These are phyloP conservation scores for Talaromyces marneffei DNA, from an alignment of 2,329 filamentous ascomycete species.

Conservation along the genomic window DNA sequence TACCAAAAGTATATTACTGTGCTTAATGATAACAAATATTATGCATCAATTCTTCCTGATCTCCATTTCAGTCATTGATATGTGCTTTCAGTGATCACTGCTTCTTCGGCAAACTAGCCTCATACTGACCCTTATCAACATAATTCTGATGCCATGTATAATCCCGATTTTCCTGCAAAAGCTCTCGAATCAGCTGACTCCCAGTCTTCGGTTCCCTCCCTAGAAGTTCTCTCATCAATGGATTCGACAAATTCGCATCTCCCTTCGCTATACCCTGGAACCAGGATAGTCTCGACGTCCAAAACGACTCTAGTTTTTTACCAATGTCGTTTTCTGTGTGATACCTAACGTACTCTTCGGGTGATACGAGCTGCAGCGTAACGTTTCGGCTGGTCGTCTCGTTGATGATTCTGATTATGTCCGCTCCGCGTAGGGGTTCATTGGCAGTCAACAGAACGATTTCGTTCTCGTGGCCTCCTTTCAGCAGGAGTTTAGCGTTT, in stretches of 20 bases:
- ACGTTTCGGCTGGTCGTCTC: constrained; percentile 30
- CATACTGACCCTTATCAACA: constrained; percentile 16
- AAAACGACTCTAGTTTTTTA: constrained; percentile 35
- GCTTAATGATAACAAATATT: not conserved
- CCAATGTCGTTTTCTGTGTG: constrained; percentile 31
- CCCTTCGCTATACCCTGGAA: constrained; percentile 43
- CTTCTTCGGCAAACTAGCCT: constrained; percentile 6
- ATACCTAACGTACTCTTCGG: constrained; percentile 30
- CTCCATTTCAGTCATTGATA: too few relatives aligned
- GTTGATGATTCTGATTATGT: constrained; percentile 37
- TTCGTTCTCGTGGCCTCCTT: constrained; percentile 32
- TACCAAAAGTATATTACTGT: not conserved
- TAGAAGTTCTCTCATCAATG: constrained; percentile 40
- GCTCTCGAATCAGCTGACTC: constrained; percentile 28
- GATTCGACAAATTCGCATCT: constrained; percentile 40
- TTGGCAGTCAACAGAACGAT: constrained; percentile 37
- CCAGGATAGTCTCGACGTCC: constrained; percentile 38
- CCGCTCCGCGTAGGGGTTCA: constrained; percentile 29
- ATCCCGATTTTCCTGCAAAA: constrained; percentile 27
- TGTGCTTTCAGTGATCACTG: not conserved
- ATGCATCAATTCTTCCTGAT: not conserved
- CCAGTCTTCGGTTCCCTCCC: constrained; percentile 40
- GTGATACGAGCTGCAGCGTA: constrained; percentile 28
- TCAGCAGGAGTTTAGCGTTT: constrained; percentile 46
- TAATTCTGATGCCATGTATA: constrained; percentile 46